These are phyloP conservation scores for Quercus robur DNA, from an alignment of 306 rosid genomes.

Conservation along the genomic window DNA sequence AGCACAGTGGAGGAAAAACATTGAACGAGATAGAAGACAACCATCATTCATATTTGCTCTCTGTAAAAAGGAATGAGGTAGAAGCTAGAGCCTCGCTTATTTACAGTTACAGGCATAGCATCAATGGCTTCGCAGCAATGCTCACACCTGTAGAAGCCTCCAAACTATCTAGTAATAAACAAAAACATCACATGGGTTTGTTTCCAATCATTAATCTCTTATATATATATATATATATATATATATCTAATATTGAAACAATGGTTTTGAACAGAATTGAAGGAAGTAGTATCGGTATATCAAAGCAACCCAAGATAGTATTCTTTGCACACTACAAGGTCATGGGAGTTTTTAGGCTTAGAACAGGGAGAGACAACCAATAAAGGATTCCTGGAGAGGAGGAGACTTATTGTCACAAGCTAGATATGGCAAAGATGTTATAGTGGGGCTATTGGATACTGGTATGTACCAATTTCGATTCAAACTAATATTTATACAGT, in stretches of 20 bases:
- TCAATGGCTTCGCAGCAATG: slow-evolving; percentile 97
- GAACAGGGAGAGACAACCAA: background rate
- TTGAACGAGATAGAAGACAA: slow-evolving; percentile 43
- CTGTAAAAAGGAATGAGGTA: slow-evolving; percentile 55
- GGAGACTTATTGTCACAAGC: slow-evolving; percentile 45
- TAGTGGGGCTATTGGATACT: slow-evolving; percentile 65
- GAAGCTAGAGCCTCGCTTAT: slow-evolving; percentile 66
- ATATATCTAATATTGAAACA: background rate
- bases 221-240: too few relatives aligned
- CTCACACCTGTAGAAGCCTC: slow-evolving; percentile 64
- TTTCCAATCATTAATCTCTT: too few relatives aligned
- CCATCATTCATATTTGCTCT: slow-evolving; percentile 60
- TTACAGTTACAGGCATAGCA: slow-evolving; percentile 72
- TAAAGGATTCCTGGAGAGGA: slow-evolving; percentile 1
- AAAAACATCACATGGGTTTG: background rate
- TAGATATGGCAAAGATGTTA: slow-evolving; percentile 51
- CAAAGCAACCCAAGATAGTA: slow-evolving; percentile 32
- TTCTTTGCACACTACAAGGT: slow-evolving; percentile 55
- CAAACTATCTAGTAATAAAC: slow-evolving; percentile 50
- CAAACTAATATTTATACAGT: background rate
- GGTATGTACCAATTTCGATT: slow-evolving; percentile 26
- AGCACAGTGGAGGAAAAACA: slow-evolving; percentile 39
- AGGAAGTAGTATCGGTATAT: slow-evolving; percentile 41
- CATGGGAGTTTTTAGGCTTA: slow-evolving; percentile 53
- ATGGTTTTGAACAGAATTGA: slow-evolving; percentile 40